Conservation (phyloP, 2,329 filamentous ascomycete species). For the Paecilomyces sp. region DNA sequence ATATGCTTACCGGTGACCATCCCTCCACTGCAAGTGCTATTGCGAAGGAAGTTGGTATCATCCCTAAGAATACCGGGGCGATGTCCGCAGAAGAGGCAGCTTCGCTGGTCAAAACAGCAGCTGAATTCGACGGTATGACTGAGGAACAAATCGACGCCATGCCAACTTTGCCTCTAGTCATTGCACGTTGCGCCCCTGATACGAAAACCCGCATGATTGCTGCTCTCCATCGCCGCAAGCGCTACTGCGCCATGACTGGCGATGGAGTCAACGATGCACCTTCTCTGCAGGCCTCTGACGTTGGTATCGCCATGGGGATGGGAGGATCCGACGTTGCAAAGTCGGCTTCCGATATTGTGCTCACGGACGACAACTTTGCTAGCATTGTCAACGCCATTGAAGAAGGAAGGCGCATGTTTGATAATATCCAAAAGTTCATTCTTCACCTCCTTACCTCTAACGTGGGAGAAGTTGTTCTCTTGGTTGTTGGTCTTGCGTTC, state of each 20-base stretch:
- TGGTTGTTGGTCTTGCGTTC: conserved; percentile 75
- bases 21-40: conserved; percentile 51
- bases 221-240: conserved; percentile 67
- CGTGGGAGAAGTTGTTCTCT: conserved; percentile 73
- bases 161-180: conserved; percentile 68
- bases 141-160: conserved; percentile 56
- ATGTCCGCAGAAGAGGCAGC: conserved; percentile 40
- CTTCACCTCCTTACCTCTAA: conserved; percentile 73
- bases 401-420: conserved; percentile 76
- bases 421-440: conserved; percentile 85
- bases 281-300: conserved; percentile 71
- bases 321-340: conserved; percentile 81
- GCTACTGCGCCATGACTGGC: conserved; percentile 80
- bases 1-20: conserved; percentile 53
- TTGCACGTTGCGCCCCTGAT: conserved; percentile 75
- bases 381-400: conserved; percentile 77
- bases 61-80: conserved; percentile 39
- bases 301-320: conserved; percentile 84
- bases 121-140: conserved; percentile 48
- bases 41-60: conserved; percentile 51
- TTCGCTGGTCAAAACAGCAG: conserved; percentile 48
- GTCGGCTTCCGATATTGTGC: conserved; percentile 57
- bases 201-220: conserved; percentile 91
- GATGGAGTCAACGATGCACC: conserved; percentile 85
- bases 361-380: conserved; percentile 79